A percentile compares a stretch with the other conserved stretches of the same genome.
phyloP scores from a whole-genome alignment of 108 stramenopile genomes.

The Skeletonema tropicum region DNA sequence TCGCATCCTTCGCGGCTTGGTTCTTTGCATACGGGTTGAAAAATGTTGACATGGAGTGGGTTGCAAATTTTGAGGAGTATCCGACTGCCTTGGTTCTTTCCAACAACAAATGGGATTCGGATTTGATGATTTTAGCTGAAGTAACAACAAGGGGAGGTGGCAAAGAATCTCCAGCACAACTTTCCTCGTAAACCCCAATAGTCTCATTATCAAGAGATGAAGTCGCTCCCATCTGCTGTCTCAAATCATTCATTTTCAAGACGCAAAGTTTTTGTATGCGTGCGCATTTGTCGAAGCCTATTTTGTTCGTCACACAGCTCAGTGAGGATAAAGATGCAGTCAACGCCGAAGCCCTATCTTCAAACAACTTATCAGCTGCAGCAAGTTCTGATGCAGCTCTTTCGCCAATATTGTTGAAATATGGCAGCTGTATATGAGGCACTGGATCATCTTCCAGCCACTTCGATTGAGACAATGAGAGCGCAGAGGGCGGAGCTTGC shows the following conservation, averaged over 20 bases:
- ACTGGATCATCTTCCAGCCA: slow-evolving; percentile 78
- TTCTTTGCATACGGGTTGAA: slow-evolving; percentile 87
- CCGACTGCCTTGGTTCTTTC: slow-evolving; percentile 56
- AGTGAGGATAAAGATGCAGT: slow-evolving; percentile 36
- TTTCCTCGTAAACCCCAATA: slow-evolving; percentile 12
- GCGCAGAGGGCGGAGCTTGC: slow-evolving; percentile 54
- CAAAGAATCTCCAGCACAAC: slow-evolving; percentile 6
- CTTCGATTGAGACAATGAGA: slow-evolving; percentile 71
- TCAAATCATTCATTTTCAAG: slow-evolving; percentile 49
- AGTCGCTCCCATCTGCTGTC: slow-evolving; percentile 54
- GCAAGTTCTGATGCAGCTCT: background rate
- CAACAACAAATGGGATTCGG: slow-evolving; percentile 59
- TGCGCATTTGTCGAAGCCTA: slow-evolving; percentile 55
- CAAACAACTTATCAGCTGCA: slow-evolving; percentile 7
- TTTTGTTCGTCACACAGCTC: slow-evolving; percentile 45
- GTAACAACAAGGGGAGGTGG: slow-evolving; percentile 24
- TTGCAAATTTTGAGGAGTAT: slow-evolving; percentile 48
- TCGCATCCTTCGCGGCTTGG: slow-evolving; percentile 42
- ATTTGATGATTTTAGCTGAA: slow-evolving; percentile 60
- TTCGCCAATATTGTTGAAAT: slow-evolving; percentile 21
- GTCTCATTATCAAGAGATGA: slow-evolving; percentile 31
- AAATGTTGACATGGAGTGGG: slow-evolving; percentile 83
- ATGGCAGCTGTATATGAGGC: slow-evolving; percentile 55
- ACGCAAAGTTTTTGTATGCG: slow-evolving; percentile 60
- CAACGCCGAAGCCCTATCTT: slow-evolving; percentile 15